Evolutionary conservation across 2,329 filamentous ascomycete genomes (phyloP).

Genomic region (Colletotrichum sp.): DNA sequence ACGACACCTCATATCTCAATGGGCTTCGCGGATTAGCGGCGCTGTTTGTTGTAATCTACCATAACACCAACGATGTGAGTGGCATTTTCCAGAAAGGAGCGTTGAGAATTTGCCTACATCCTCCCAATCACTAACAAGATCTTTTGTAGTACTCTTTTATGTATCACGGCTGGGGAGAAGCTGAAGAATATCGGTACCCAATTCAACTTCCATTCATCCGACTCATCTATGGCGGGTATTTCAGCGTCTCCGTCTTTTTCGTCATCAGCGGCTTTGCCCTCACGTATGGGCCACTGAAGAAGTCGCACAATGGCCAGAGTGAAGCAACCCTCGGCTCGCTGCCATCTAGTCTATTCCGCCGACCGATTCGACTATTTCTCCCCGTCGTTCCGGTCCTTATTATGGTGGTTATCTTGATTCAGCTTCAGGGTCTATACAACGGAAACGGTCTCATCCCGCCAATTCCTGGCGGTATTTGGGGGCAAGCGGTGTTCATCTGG

Average conservation of each 20-base stretch:
- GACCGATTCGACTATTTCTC: slow-evolving; percentile 21
- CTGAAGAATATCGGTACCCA: not conserved
- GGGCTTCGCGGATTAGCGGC: slow-evolving; percentile 61
- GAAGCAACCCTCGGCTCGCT: slow-evolving; percentile 2
- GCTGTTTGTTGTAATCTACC: slow-evolving; percentile 59
- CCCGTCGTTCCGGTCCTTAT: slow-evolving; percentile 5
- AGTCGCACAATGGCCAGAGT: slow-evolving; percentile 18
- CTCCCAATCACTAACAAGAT: slow-evolving; percentile 20
- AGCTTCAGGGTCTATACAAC: not conserved
- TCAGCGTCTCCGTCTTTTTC: slow-evolving; percentile 38
- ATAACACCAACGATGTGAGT: slow-evolving; percentile 37
- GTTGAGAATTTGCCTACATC: not conserved
- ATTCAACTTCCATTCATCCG: slow-evolving; percentile 30
- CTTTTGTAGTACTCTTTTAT: not conserved
- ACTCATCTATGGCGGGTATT: slow-evolving; percentile 28
- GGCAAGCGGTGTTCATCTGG: slow-evolving; percentile 57
- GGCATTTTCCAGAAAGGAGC: not conserved
- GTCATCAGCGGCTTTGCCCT: slow-evolving; percentile 41
- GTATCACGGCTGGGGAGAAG: not conserved
- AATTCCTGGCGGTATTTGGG: slow-evolving; percentile 29
- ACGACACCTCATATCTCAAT: slow-evolving; percentile 56
- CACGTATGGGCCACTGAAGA: slow-evolving; percentile 31
- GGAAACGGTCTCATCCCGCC: not conserved
- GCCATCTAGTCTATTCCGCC: slow-evolving; percentile 20
- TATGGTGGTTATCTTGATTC: not conserved